These are phyloP conservation scores for Saccharomyces uvarum DNA, from an alignment of 1,139 yeast genomes.

Conservation along the genomic window DNA sequence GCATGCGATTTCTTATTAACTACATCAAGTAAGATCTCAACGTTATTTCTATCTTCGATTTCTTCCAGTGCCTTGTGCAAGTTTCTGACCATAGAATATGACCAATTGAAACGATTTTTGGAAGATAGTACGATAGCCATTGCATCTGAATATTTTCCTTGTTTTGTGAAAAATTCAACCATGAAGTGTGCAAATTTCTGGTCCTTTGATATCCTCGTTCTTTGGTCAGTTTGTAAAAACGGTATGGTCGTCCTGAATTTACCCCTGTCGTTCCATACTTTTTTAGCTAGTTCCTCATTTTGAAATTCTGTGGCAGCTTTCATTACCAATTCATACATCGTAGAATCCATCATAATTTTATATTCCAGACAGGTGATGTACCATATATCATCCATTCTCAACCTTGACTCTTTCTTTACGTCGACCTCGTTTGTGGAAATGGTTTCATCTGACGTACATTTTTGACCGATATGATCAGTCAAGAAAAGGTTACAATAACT, in stretches of 20 bases:
- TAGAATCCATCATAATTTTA: conserved; percentile 37
- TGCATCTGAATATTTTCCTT: conserved; percentile 51
- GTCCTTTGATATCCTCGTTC: conserved; percentile 45
- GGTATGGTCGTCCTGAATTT: conserved; percentile 47
- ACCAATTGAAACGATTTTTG: conserved; percentile 65
- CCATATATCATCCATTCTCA: not conserved
- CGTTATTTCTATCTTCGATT: conserved; percentile 42
- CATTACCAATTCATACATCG: conserved; percentile 55
- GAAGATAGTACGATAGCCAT: conserved; percentile 60
- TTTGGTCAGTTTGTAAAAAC: conserved; percentile 39
- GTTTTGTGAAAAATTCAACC: conserved; percentile 25
- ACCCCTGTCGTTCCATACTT: conserved; percentile 75
- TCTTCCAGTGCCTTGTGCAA: conserved; percentile 43
- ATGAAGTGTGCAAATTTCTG: conserved; percentile 25
- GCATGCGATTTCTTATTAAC: conserved; percentile 21
- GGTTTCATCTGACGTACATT: not conserved
- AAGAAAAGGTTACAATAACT: not conserved
- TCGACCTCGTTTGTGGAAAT: not conserved
- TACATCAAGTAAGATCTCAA: conserved; percentile 23
- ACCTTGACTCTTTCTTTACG: not conserved
- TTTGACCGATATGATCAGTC: not conserved
- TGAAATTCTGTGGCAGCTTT: conserved; percentile 55
- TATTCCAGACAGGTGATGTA: conserved; percentile 19
- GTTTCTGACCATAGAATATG: conserved; percentile 45
- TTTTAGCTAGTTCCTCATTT: conserved; percentile 51